phyloP scores from a whole-genome alignment of 106 monocot genomes.

The Acanthochlamys bracteata region DNA sequence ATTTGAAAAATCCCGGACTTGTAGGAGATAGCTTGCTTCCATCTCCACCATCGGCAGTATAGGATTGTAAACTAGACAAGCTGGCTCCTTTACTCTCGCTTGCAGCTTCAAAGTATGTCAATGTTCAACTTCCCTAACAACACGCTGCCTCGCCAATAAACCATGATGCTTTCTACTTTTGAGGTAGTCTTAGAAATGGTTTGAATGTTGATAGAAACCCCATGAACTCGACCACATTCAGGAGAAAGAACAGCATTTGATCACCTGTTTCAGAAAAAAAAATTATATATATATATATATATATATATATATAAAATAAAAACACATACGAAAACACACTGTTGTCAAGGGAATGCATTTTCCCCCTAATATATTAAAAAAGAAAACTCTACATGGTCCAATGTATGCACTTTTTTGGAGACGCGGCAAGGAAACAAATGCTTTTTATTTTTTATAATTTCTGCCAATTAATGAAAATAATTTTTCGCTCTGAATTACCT shows the following conservation, averaged over 20 bases:
- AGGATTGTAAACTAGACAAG: too few relatives aligned
- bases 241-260: constrained; percentile 24
- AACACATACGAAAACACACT: not conserved
- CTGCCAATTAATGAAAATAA: not conserved
- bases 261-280: constrained; percentile 22
- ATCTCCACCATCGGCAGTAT: too few relatives aligned
- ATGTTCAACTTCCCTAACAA: not conserved
- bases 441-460: not conserved
- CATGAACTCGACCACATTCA: constrained; percentile 14
- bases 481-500: not conserved
- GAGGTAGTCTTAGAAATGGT: constrained; percentile 13
- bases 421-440: not conserved
- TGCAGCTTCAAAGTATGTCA: not conserved
- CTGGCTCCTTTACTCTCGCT: too few relatives aligned
- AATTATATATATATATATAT: not conserved
- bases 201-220: constrained; percentile 21
- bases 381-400: too few relatives aligned
- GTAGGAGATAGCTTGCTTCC: too few relatives aligned
- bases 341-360: not conserved
- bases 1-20: too few relatives aligned
- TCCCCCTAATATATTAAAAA: not conserved
- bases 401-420: not conserved
- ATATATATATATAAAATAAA: too few relatives aligned
- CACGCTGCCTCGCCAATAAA: not conserved
- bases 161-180: not conserved